A percentile compares a stretch with the other conserved stretches of the same genome.
These are phyloP conservation scores for Myxozyma geophila DNA, from an alignment of 805 yeast species.

Conservation along the genomic window DNA sequence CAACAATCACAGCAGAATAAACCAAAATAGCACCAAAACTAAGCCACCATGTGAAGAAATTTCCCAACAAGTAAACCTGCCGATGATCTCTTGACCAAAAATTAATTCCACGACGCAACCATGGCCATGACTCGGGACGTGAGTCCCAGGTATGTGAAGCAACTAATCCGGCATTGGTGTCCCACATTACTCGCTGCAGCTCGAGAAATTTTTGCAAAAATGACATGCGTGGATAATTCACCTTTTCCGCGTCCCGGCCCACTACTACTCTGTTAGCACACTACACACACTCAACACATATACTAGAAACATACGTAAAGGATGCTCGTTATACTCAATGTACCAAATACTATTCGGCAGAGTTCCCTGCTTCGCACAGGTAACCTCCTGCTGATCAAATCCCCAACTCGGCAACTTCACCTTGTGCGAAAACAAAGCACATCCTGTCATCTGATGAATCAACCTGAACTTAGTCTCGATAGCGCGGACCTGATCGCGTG, in stretches of 20 bases:
- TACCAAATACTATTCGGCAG: slow-evolving; percentile 71
- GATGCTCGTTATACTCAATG: slow-evolving; percentile 69
- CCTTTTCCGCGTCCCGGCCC: slow-evolving; percentile 45
- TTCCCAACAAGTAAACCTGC: slow-evolving; percentile 66
- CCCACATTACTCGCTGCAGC: slow-evolving; percentile 61
- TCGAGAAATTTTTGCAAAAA: slow-evolving; percentile 60
- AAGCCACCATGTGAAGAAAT: slow-evolving; percentile 60
- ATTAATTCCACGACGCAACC: slow-evolving; percentile 60
- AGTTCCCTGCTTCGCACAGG: slow-evolving; percentile 79
- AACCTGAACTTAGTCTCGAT: slow-evolving; percentile 73
- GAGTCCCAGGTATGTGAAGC: slow-evolving; percentile 57
- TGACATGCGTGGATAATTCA: slow-evolving; percentile 46
- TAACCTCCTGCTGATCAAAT: slow-evolving; percentile 80
- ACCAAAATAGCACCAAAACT: slow-evolving; percentile 46
- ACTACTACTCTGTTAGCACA: slow-evolving; percentile 20
- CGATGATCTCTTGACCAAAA: slow-evolving; percentile 55
- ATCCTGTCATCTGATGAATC: slow-evolving; percentile 66
- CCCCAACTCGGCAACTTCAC: slow-evolving; percentile 84
- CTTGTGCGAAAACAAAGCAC: slow-evolving; percentile 75
- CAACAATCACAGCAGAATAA: slow-evolving; percentile 40
- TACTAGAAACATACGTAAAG: slow-evolving; percentile 44
- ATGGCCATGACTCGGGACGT: slow-evolving; percentile 68
- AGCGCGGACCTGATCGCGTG: slow-evolving; percentile 53
- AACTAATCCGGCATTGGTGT: slow-evolving; percentile 53
- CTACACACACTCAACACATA: slow-evolving; percentile 34